Percentiles rank a stretch among this genome's conserved stretches.
phyloP scores from a whole-genome alignment of 495 filamentous ascomycete species.

The Xylaria nigripes region DNA sequence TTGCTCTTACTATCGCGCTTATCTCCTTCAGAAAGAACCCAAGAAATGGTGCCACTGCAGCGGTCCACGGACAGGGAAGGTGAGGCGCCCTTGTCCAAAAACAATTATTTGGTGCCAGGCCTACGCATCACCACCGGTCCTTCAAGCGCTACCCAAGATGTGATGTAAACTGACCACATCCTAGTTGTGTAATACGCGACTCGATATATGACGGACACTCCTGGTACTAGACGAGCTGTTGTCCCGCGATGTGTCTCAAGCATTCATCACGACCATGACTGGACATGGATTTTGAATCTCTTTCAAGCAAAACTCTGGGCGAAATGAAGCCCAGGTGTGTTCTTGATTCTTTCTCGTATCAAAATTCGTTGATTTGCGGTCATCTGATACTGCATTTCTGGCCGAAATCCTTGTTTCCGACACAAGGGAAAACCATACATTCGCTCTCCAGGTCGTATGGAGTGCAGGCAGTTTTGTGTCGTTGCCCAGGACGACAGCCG shows the following conservation, averaged over 20 bases:
- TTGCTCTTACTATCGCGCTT: slow-evolving; percentile 49
- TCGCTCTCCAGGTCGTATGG: slow-evolving; percentile 7
- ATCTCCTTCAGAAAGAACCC: slow-evolving; percentile 49
- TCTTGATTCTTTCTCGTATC: neutral
- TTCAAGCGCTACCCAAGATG: slow-evolving; percentile 2
- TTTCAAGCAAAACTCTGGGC: neutral
- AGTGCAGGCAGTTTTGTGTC: slow-evolving; percentile 7
- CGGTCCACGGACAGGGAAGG: neutral
- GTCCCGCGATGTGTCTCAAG: neutral
- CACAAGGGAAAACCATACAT: neutral
- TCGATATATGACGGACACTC: slow-evolving; percentile 8
- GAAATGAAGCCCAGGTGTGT: neutral
- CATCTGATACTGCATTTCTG: neutral
- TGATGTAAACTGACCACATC: slow-evolving; percentile 4
- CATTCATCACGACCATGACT: slow-evolving; percentile 1
- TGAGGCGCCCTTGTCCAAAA: neutral
- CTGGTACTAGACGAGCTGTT: slow-evolving; percentile 1
- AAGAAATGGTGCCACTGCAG: slow-evolving; percentile 18
- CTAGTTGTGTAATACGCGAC: slow-evolving; percentile 6
- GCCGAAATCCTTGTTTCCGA: neutral
- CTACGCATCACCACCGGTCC: neutral
- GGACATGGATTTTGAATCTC: neutral
- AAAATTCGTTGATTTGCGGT: neutral
- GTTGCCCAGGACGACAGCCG: slow-evolving; percentile 8
- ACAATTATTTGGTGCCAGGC: neutral